Evolutionary conservation across 768 basidiomycete species (phyloP).

Genomic region (Phylloporus sp.): DNA sequence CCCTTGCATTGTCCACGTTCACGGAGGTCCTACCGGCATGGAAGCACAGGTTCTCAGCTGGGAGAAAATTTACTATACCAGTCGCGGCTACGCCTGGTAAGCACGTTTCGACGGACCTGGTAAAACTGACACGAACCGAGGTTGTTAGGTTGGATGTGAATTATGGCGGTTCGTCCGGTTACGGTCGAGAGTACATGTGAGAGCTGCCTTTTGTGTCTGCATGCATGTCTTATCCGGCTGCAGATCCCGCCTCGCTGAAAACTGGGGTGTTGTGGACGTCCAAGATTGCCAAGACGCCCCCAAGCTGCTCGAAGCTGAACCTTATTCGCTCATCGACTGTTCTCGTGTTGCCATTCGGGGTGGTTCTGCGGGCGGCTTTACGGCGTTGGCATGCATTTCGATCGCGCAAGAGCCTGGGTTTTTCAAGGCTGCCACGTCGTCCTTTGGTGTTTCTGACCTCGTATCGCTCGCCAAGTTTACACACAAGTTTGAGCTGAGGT

Average conservation of each 20-base stretch:
- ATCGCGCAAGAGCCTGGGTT: slow-evolving; percentile 37
- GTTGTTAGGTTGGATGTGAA: slow-evolving; percentile 62
- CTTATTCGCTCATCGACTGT: slow-evolving; percentile 54
- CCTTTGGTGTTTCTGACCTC: slow-evolving; percentile 69
- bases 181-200: slow-evolving; percentile 61
- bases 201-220: neutral
- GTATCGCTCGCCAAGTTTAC: slow-evolving; percentile 51
- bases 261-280: slow-evolving; percentile 76
- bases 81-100: slow-evolving; percentile 70
- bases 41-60: slow-evolving; percentile 45
- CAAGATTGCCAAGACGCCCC: slow-evolving; percentile 58
- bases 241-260: slow-evolving; percentile 46
- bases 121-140: neutral
- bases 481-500: slow-evolving; percentile 67
- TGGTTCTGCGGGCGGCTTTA: slow-evolving; percentile 70
- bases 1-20: slow-evolving; percentile 59
- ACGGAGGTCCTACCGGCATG: slow-evolving; percentile 66
- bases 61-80: slow-evolving; percentile 62
- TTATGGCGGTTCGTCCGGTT: slow-evolving; percentile 71
- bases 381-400: slow-evolving; percentile 48
- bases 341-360: slow-evolving; percentile 67
- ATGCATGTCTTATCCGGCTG: slow-evolving; percentile 7
- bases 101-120: slow-evolving; percentile 1
- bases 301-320: slow-evolving; percentile 39
- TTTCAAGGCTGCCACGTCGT: slow-evolving; percentile 57